Percentiles rank a stretch among this genome's conserved stretches.
phyloP scores from a whole-genome alignment of 2,329 filamentous ascomycete genomes.

The Ceratocystiopsis sp. region DNA sequence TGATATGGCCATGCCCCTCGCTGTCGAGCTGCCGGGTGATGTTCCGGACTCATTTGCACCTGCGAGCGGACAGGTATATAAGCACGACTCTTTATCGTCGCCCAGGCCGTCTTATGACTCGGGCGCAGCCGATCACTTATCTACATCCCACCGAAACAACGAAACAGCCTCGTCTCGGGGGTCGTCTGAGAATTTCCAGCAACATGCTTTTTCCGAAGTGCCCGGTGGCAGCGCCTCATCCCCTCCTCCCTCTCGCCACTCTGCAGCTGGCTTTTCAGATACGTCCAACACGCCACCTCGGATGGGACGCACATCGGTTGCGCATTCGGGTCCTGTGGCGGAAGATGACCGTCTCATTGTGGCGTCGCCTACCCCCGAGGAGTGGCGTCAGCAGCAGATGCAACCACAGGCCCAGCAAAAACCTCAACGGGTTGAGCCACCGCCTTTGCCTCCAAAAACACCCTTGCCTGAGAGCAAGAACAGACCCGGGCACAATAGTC shows the following conservation, averaged over 20 bases:
- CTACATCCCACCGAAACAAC: slow-evolving; percentile 15
- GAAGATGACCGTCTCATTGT: slow-evolving; percentile 37
- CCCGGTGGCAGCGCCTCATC: too few relatives aligned
- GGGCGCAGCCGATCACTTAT: slow-evolving; percentile 28
- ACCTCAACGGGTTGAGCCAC: slow-evolving; percentile 37
- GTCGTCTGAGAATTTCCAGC: slow-evolving; percentile 28
- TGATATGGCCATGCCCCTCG: slow-evolving; percentile 15
- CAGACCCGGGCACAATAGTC: background rate
- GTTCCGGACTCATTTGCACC: slow-evolving; percentile 20
- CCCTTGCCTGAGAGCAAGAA: slow-evolving; percentile 39
- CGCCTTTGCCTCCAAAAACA: slow-evolving; percentile 62
- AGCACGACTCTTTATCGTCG: slow-evolving; percentile 13
- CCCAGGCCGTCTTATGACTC: slow-evolving; percentile 39
- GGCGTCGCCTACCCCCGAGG: slow-evolving; percentile 38
- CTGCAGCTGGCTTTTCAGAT: too few relatives aligned
- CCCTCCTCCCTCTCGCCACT: too few relatives aligned
- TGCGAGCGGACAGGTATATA: slow-evolving; percentile 2
- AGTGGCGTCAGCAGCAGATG: slow-evolving; percentile 32
- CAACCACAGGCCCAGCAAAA: slow-evolving; percentile 32
- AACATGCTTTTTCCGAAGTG: too few relatives aligned
- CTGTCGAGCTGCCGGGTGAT: slow-evolving; percentile 42
- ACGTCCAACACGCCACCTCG: too few relatives aligned
- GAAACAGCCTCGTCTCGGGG: slow-evolving; percentile 29
- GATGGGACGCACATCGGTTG: too few relatives aligned
- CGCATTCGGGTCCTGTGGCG: too few relatives aligned